Percentiles rank a stretch among this genome's conserved stretches.
phyloP scores from a whole-genome alignment of 176 grass and related monocot species.

The Zoysia pacifica region DNA sequence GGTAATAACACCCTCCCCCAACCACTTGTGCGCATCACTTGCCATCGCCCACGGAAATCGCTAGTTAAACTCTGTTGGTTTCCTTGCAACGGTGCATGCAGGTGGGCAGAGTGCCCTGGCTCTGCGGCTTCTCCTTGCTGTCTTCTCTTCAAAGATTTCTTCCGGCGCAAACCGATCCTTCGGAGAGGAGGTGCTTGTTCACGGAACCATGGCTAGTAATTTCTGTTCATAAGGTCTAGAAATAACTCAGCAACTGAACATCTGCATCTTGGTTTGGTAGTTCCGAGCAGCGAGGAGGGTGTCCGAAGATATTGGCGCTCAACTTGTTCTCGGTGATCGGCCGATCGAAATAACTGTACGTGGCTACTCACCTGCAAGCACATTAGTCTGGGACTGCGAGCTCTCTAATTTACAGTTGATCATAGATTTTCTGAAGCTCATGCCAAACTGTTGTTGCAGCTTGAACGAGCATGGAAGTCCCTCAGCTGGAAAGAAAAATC shows the following conservation, averaged over 20 bases:
- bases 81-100: conserved; percentile 47
- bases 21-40: neutral
- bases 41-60: neutral
- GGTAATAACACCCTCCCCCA: conserved; percentile 35
- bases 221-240: neutral
- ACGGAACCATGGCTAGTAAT: neutral
- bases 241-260: neutral
- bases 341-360: conserved; percentile 97
- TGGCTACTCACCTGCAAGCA: neutral
- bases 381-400: neutral
- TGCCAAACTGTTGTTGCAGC: conserved; percentile 45
- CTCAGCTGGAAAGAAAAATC: conserved; percentile 74
- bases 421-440: neutral
- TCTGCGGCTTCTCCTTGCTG: conserved; percentile 80
- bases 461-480: conserved; percentile 93
- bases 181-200: conserved; percentile 74
- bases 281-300: conserved; percentile 81
- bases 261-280: conserved; percentile 36
- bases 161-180: conserved; percentile 67
- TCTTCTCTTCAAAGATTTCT: conserved; percentile 92
- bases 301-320: conserved; percentile 90
- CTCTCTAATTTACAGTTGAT: neutral
- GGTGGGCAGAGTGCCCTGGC: conserved; percentile 91
- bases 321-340: conserved; percentile 91
- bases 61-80: neutral